A percentile compares a stretch with the other conserved stretches of the same genome.
Conservation (phyloP, 352 stramenopile genomes). For the Phytophthora megakarya region DNA sequence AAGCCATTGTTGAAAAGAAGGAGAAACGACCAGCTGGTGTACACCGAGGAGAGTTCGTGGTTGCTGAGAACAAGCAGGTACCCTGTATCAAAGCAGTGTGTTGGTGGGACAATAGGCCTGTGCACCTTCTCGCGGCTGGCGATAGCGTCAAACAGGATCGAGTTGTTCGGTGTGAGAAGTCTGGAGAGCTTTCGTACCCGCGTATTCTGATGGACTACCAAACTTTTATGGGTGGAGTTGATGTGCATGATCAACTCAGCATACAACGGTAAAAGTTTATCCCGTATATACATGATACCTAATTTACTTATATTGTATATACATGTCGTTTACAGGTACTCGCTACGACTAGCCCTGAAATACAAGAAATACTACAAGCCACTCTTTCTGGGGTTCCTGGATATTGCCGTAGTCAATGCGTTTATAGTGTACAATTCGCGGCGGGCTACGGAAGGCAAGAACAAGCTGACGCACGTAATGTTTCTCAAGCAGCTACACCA, state of each 20-base stretch:
- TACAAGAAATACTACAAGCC: slow-evolving; percentile 1
- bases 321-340: neutral
- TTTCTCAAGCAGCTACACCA: slow-evolving; percentile 5
- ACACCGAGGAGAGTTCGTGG: neutral
- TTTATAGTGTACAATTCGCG: neutral
- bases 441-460: neutral
- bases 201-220: neutral
- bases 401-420: slow-evolving; percentile 2
- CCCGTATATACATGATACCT: too few species aligned
- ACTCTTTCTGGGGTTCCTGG: neutral
- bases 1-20: neutral
- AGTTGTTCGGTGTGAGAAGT: neutral
- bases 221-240: neutral
- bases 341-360: neutral
- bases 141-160: neutral
- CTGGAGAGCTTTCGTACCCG: neutral
- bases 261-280: neutral
- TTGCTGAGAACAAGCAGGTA: neutral
- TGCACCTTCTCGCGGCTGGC: neutral
- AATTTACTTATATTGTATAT: neutral
- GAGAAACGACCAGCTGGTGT: neutral
- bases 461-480: slow-evolving; percentile 6
- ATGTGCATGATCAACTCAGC: slow-evolving; percentile 1
- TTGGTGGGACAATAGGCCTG: neutral
- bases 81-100: neutral